Conservation (phyloP, 2,329 filamentous ascomycete species). For the Blastomyces parvus region DNA sequence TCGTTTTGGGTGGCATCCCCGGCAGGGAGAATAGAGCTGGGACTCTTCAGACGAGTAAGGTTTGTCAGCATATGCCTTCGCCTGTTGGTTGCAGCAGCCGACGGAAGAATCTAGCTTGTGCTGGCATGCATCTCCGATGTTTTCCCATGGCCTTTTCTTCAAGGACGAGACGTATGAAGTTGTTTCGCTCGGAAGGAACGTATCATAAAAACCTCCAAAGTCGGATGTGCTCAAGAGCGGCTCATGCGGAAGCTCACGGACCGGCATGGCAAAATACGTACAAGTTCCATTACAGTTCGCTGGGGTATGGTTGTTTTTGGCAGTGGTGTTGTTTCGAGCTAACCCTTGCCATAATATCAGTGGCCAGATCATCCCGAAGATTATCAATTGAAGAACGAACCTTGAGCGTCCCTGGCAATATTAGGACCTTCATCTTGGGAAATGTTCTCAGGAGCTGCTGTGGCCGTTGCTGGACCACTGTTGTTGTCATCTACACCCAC, state of each 20-base stretch:
- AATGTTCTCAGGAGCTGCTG: background rate
- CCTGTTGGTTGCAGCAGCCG: background rate
- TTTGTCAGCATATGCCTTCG: background rate
- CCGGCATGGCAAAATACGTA: slow-evolving; percentile 48
- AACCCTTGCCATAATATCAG: background rate
- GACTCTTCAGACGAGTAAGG: background rate
- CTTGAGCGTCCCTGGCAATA: background rate
- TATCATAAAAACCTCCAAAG: background rate
- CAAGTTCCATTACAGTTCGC: background rate
- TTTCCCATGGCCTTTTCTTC: background rate
- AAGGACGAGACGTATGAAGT: background rate
- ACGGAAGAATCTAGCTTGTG: background rate
- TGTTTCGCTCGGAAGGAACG: background rate
- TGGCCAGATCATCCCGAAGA: background rate
- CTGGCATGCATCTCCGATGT: background rate
- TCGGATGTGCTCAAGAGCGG: background rate
- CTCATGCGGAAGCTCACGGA: background rate
- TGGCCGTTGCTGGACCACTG: slow-evolving; percentile 32
- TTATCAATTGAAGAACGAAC: background rate
- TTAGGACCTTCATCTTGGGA: background rate
- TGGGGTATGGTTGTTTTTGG: no score
- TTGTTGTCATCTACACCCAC: slow-evolving; percentile 45
- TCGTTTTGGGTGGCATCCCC: background rate
- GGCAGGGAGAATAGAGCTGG: background rate
- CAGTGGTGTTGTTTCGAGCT: background rate